Evolutionary conservation across 352 stramenopile species (phyloP).

Genomic region (Pythium phragmitis): DNA sequence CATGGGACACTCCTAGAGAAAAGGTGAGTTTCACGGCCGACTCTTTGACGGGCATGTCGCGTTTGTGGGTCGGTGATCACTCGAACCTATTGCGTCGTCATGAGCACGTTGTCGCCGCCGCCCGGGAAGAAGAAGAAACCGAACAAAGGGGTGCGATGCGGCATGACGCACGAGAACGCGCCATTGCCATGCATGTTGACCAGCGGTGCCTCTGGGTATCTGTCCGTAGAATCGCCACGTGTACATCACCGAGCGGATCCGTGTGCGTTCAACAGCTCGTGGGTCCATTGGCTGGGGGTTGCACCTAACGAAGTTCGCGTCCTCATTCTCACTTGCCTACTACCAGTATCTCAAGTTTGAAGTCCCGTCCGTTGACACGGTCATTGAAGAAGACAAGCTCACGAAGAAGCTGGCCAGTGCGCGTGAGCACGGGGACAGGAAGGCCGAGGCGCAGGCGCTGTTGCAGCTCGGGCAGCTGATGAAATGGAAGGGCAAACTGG

Average conservation of each 20-base stretch:
- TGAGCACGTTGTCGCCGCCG: conserved; percentile 10
- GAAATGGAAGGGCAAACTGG: conserved; percentile 62
- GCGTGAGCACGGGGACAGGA: conserved; percentile 49
- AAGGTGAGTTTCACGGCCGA: background rate
- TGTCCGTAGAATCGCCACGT: conserved; percentile 52
- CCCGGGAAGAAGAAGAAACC: conserved; percentile 28
- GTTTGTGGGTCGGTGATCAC: too few relatives aligned
- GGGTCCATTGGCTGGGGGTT: background rate
- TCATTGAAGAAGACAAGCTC: conserved; percentile 75
- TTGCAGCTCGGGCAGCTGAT: conserved; percentile 74
- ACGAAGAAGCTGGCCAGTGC: conserved; percentile 50
- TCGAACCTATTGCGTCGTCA: background rate
- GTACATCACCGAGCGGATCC: conserved; percentile 73
- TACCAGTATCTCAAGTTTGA: conserved; percentile 64
- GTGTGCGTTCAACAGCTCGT: conserved; percentile 32
- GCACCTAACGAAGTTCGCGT: background rate
- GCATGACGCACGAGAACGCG: background rate
- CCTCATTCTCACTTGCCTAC: background rate
- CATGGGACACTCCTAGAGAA: background rate
- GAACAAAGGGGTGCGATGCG: conserved; percentile 21
- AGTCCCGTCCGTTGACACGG: conserved; percentile 63
- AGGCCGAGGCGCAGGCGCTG: conserved; percentile 56
- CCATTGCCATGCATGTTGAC: background rate
- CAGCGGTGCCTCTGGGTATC: background rate
- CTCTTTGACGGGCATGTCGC: background rate